These are phyloP conservation scores for Trametes villosa DNA, from an alignment of 768 basidiomycete genomes.

Conservation along the genomic window DNA sequence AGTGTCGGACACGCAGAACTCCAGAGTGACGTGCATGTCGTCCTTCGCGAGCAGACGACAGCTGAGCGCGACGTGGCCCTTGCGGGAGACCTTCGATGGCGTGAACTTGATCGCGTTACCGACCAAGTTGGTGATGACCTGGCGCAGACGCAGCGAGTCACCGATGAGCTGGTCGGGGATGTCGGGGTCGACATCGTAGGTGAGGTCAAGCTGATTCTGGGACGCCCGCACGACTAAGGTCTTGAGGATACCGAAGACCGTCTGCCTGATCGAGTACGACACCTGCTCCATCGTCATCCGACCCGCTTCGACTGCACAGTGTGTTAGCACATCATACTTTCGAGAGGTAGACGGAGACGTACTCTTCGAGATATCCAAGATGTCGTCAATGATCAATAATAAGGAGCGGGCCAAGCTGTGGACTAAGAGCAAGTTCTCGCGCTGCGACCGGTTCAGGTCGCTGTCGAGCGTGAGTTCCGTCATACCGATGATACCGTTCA, in stretches of 20 bases:
- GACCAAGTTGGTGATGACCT: slow-evolving; percentile 94
- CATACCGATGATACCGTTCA: slow-evolving; percentile 99
- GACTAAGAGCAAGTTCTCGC: slow-evolving; percentile 94
- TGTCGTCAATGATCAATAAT: slow-evolving; percentile 97
- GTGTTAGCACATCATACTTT: neutral
- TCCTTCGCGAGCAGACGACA: slow-evolving; percentile 80
- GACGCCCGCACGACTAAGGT: slow-evolving; percentile 97
- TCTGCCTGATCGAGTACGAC: slow-evolving; percentile 96
- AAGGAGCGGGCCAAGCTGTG: slow-evolving; percentile 93
- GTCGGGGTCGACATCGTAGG: slow-evolving; percentile 93
- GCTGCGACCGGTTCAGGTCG: slow-evolving; percentile 90
- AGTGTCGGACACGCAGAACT: slow-evolving; percentile 97
- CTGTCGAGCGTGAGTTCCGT: slow-evolving; percentile 97
- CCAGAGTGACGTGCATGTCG: slow-evolving; percentile 84
- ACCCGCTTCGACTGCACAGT: slow-evolving; percentile 85
- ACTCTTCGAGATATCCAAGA: slow-evolving; percentile 99
- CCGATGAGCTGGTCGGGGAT: slow-evolving; percentile 98
- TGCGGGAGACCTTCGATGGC: slow-evolving; percentile 72
- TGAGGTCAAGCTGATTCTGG: slow-evolving; percentile 94
- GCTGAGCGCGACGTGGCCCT: slow-evolving; percentile 90
- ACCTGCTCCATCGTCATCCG: slow-evolving; percentile 99
- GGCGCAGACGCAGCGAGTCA: slow-evolving; percentile 90
- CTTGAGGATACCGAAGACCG: slow-evolving; percentile 96
- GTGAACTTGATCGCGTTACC: slow-evolving; percentile 99
- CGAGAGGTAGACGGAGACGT: slow-evolving; percentile 38